Percentiles rank a stretch among this genome's conserved stretches.
Evolutionary conservation across 768 basidiomycete genomes (phyloP).

Genomic region (Lactarius indigo): DNA sequence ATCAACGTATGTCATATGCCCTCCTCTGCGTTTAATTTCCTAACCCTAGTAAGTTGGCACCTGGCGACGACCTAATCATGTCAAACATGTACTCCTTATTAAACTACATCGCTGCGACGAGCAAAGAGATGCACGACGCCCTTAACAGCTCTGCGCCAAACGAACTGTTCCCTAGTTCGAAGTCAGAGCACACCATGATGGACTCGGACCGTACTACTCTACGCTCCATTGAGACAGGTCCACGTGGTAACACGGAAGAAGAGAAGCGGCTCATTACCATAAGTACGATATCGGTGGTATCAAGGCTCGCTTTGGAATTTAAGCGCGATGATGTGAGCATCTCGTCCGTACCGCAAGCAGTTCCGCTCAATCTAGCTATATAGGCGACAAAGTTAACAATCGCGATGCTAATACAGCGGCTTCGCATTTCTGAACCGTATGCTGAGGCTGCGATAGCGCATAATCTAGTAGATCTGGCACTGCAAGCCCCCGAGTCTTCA

Average conservation of each 20-base stretch:
- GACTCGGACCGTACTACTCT: constrained; percentile 44
- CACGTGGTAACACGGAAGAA: constrained; percentile 73
- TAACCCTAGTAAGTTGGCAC: constrained; percentile 59
- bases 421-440: constrained; percentile 79
- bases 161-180: constrained; percentile 25
- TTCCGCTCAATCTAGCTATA: not conserved
- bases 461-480: constrained; percentile 86
- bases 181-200: constrained; percentile 22
- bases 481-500: constrained; percentile 69
- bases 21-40: constrained; percentile 12
- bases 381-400: constrained; percentile 84
- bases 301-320: constrained; percentile 84
- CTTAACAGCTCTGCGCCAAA: constrained; percentile 39
- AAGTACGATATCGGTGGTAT: constrained; percentile 89
- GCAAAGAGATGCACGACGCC: constrained; percentile 66
- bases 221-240: constrained; percentile 58
- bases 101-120: constrained; percentile 84
- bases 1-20: constrained; percentile 55
- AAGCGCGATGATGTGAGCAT: constrained; percentile 67
- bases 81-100: constrained; percentile 96
- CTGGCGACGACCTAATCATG: constrained; percentile 85
- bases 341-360: not conserved
- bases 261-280: constrained; percentile 82
- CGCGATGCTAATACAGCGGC: constrained; percentile 87
- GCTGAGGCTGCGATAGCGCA: constrained; percentile 91